Evolutionary conservation across 2,329 filamentous ascomycete species (phyloP), one percentile per base, ranked within the genome.

Genomic region (Fusarium sp.): DNA sequence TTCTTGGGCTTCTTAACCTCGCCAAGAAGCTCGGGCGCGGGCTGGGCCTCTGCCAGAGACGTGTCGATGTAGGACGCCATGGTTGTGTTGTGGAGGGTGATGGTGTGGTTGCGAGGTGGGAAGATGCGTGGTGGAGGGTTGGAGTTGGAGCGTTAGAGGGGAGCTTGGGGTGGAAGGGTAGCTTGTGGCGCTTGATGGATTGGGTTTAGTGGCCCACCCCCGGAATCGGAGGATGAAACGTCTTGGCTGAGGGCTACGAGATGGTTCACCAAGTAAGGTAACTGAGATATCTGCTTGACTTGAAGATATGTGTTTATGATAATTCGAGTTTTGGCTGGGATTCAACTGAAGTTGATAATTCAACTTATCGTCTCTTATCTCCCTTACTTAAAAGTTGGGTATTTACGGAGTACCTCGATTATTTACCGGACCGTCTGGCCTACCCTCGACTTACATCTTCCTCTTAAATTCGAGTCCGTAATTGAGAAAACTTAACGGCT

Each of bases 1-100:
- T 95, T 95, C 85, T 94, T 93, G 75, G 88, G 87, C 73, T 91
- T 91, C 81, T 88, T 89, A 69, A 89, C 81, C 77, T 88, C 86
- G 71, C 75, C 83, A 64, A 81, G 79, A 51, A 83, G 66, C 53
- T 83, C 83, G 53, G 74, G 73, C 10, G 77, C 57, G 9, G 77
- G 63, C 53, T 72, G 73, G 14, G 71, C 59, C 28, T 75, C 77
- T 17, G 76, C 54, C 49, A 78, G 74, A 28, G 77, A 72, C 38
- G 62, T 74, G n/a, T 80, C 78, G 58, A 73, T 72, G 62, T 78
- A 78, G 44, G 77, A 76, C 39, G 78, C 76, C 78, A 80, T 80
- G 63, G 39, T 52, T 52, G 28, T 13, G 24, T 52, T 52, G 28
- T 20, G n/a, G 18, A 10, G 45, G 14, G 45, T 36, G n/a, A 7